Base-by-base conservation (phyloP, 1,139 yeast species). In the Nakaseomyces uthaithaninus region DNA sequence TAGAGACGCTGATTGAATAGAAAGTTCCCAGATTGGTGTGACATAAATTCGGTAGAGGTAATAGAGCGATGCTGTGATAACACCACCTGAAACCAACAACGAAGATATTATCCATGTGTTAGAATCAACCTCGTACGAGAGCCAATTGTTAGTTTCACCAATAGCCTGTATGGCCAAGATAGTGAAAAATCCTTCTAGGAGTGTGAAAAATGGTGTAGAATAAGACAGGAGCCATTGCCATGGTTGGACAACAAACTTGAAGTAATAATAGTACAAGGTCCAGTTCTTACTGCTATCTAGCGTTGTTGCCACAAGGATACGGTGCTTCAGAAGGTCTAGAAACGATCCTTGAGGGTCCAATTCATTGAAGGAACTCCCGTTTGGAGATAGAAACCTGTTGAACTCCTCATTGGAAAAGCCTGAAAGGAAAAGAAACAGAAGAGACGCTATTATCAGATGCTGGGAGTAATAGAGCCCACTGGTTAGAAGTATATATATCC, bases 141-240 rank as follows among this genome's bases (percentile, higher is more conserved):
- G 65, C 82, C 91, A 81, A 46, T 75, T 72, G 41, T 85, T 72
- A 7, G 85, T 76, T 57, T 86, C 91, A 6, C 97, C 96, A 31
- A 84, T 72, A 7, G 95, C 87, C 63, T 91, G 98, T 46, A 91
- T 85, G 22, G 87, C 80, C 43, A 91, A 67, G 33, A 91, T 72
- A 0, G 95, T 79, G 63, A 96, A 91, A 53, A 91, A 81, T 1
- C 98, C 98, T 65, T 91, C 98, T 42, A 87, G 65, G 12, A 87
- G 71, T 1, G 96, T 84, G 62, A 91, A 89, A 37, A 84, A 67
- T 0, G 95, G 93, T 1, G 98, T 91, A 6, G 95, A 75, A 57
- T 85, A 84, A 37, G 77, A 70, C 36, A 91, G 67, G 35, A 82
- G 64, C 42, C 72, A 59, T 48, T 75, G 73, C 97, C 97, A 89